Conservation (phyloP, 768 basidiomycete genomes). For the Hebeloma cylindrosporum region DNA sequence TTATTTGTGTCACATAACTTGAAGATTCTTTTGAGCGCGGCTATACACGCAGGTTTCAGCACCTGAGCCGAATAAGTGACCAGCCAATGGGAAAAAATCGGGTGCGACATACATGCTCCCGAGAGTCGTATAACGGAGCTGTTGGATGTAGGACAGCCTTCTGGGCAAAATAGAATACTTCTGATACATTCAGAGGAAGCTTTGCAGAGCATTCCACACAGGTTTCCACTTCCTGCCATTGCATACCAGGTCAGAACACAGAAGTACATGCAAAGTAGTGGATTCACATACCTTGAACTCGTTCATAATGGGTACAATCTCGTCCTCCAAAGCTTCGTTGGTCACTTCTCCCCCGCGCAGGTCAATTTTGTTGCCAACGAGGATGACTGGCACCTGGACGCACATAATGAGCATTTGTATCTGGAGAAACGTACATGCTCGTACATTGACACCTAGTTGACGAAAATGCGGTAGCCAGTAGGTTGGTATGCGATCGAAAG, state of each 20-base stretch:
- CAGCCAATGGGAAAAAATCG: background rate
- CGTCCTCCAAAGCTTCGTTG: slow-evolving; percentile 90
- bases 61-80: slow-evolving; percentile 48
- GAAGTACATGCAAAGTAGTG: slow-evolving; percentile 1
- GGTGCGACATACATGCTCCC: slow-evolving; percentile 73
- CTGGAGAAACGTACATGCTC: slow-evolving; percentile 17
- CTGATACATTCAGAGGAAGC: slow-evolving; percentile 87
- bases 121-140: slow-evolving; percentile 93
- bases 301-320: slow-evolving; percentile 96
- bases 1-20: slow-evolving; percentile 95
- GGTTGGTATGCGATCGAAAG: slow-evolving; percentile 96
- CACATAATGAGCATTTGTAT: background rate
- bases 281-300: slow-evolving; percentile 83
- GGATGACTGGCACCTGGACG: slow-evolving; percentile 86
- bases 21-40: slow-evolving; percentile 91
- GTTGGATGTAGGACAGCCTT: slow-evolving; percentile 97
- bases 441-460: slow-evolving; percentile 91
- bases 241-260: slow-evolving; percentile 11
- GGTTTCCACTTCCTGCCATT: slow-evolving; percentile 91
- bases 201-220: slow-evolving; percentile 97
- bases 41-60: slow-evolving; percentile 88
- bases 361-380: slow-evolving; percentile 99
- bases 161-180: slow-evolving; percentile 98
- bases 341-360: slow-evolving; percentile 90
- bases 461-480: slow-evolving; percentile 97